Conservation (phyloP, 306 rosid species). For the Leucaena leucocephala region DNA sequence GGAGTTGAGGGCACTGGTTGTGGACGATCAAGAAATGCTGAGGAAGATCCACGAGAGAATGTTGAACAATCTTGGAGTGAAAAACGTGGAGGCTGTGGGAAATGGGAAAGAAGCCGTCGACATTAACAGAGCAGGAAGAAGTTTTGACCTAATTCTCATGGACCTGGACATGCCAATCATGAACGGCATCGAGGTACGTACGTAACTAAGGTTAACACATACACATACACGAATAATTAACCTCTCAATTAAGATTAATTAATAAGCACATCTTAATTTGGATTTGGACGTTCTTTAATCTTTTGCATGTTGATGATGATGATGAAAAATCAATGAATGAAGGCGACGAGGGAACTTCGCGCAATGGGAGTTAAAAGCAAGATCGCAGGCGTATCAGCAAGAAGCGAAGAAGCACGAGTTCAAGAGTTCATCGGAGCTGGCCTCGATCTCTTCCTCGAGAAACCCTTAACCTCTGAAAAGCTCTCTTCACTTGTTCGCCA, state of each 20-base stretch:
- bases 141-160: slow-evolving; percentile 83
- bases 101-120: slow-evolving; percentile 86
- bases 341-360: slow-evolving; percentile 79
- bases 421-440: slow-evolving; percentile 72
- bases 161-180: slow-evolving; percentile 89
- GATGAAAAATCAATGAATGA: neutral
- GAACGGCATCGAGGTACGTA: slow-evolving; percentile 75
- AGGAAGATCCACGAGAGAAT: slow-evolving; percentile 54
- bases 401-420: slow-evolving; percentile 34
- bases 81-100: slow-evolving; percentile 44
- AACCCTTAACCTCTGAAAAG: slow-evolving; percentile 62
- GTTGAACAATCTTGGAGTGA: slow-evolving; percentile 56
- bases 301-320: neutral
- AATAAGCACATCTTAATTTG: neutral
- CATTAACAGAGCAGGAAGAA: slow-evolving; percentile 53
- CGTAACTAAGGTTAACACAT: no score
- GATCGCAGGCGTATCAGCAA: slow-evolving; percentile 73
- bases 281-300: neutral
- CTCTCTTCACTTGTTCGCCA: slow-evolving; percentile 57
- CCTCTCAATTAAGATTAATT: no score
- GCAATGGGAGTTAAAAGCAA: slow-evolving; percentile 65
- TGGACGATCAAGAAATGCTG: slow-evolving; percentile 58
- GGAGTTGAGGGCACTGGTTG: slow-evolving; percentile 63
- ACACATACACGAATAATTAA: no score
- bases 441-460: slow-evolving; percentile 66